Base-by-base conservation (phyloP, 176 grass and related monocot species). In the Musa acuminata region DNA sequence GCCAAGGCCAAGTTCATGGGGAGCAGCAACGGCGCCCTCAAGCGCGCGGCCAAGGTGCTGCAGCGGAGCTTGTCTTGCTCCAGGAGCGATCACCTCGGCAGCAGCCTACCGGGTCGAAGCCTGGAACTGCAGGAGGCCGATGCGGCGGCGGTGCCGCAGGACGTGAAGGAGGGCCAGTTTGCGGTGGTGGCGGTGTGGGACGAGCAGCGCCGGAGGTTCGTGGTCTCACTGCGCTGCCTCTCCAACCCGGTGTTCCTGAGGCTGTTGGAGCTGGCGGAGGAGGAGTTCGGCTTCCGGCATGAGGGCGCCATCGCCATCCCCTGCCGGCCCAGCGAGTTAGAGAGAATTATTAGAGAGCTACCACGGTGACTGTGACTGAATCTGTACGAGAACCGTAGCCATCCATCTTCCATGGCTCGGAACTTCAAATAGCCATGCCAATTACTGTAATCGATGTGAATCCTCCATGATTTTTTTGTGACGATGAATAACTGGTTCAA, bases 211-310 rank as follows among this genome's bases (percentile, higher is more conserved):
- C 53, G 54, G 19, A 73, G 51, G 22, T 73, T 73, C 2, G 22
- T 73, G 2, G 21, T 73, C 49, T 73, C 71, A 1, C 52, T 73
- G 51, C 25, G 71, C 71, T 73, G 51, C 71, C 71, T 73, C 71
- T 73, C 71, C 0, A 19, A 54, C 11, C 71, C 51, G 6, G 7
- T 55, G 21, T 54, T 43, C 35, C 35, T 43, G 35, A 43, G 35
- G 35, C 35, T 43, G 35, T 43, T 43, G 35, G 35, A 43, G 43
- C 12, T 51, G 8, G 67, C 67, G 2, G 67, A 2, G 6, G 67
- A 71, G 3, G 67, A 71, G 67, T 71, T 71, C 8, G 67, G 67
- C 12, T 71, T 71, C 67, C 67, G 8, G 67, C 67, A 71, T 1
- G 27, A 71, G 12, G 67, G 67, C 24, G 14, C 67, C 35, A 25